These are phyloP conservation scores for Stevia rebaudiana DNA, from an alignment of 140 eudicot species.

Conservation along the genomic window DNA sequence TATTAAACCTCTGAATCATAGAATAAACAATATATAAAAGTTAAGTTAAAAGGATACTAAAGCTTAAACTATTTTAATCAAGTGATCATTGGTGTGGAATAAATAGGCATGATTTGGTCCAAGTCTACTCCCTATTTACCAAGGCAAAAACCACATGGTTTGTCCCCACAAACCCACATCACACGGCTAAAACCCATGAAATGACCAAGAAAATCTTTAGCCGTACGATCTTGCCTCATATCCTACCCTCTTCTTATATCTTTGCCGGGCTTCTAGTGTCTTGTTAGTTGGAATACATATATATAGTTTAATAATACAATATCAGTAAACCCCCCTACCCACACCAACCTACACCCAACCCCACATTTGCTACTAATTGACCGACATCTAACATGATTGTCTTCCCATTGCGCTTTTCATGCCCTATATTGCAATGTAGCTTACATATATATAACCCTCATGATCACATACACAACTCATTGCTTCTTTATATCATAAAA, in stretches of 20 bases:
- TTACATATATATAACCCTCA: slow-evolving; percentile 23
- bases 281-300: not conserved
- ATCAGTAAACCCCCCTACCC: not conserved
- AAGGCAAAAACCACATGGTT: slow-evolving; percentile 30
- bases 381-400: slow-evolving; percentile 45
- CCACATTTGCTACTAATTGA: slow-evolving; percentile 50
- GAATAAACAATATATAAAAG: not conserved
- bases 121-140: slow-evolving; percentile 14
- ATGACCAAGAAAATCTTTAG: slow-evolving; percentile 16
- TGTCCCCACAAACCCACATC: slow-evolving; percentile 28
- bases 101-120: slow-evolving; percentile 21
- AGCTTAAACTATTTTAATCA: not conserved
- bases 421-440: slow-evolving; percentile 12
- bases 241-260: not conserved
- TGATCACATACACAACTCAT: slow-evolving; percentile 15
- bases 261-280: slow-evolving; percentile 7
- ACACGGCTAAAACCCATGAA: slow-evolving; percentile 39
- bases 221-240: slow-evolving; percentile 32
- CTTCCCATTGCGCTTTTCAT: slow-evolving; percentile 35
- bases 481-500: not conserved
- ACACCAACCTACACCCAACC: not conserved
- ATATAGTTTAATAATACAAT: not conserved
- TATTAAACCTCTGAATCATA: too few species aligned
- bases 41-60: too few species aligned
- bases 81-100: slow-evolving; percentile 3